These are phyloP conservation scores for Fusarium annulatum DNA, from an alignment of 2,329 filamentous ascomycete genomes.

Conservation along the genomic window DNA sequence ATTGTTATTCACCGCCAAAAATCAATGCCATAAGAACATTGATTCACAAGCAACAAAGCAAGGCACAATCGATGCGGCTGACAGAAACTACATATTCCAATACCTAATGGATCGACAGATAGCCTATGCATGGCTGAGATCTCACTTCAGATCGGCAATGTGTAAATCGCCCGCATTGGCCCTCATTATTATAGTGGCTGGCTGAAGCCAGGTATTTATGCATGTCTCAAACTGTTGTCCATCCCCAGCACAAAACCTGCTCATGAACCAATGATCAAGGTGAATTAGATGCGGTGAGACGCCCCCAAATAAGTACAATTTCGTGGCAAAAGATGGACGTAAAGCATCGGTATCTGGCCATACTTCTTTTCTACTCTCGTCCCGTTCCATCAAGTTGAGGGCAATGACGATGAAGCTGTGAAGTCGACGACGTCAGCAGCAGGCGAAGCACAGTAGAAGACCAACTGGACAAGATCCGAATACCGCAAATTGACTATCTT, in stretches of 20 bases:
- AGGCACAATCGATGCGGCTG: not conserved
- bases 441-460: not conserved
- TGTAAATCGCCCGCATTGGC: not conserved
- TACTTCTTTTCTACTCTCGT: not conserved
- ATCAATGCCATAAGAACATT: too few species aligned
- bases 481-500: not conserved
- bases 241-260: not conserved
- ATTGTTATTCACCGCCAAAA: not conserved
- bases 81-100: not conserved
- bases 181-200: not conserved
- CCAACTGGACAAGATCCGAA: not conserved
- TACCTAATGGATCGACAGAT: not conserved
- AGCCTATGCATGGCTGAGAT: not conserved
- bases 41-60: too few species aligned
- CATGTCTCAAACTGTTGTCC: conserved; percentile 8
- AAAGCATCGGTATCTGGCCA: not conserved
- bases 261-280: not conserved
- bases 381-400: not conserved
- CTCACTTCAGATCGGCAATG: not conserved
- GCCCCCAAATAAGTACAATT: not conserved
- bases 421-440: not conserved
- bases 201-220: conserved; percentile 7
- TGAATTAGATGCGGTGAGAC: not conserved
- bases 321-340: not conserved
- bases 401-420: not conserved